Conservation (phyloP, 352 stramenopile genomes). For the Pythium aquatile region DNA sequence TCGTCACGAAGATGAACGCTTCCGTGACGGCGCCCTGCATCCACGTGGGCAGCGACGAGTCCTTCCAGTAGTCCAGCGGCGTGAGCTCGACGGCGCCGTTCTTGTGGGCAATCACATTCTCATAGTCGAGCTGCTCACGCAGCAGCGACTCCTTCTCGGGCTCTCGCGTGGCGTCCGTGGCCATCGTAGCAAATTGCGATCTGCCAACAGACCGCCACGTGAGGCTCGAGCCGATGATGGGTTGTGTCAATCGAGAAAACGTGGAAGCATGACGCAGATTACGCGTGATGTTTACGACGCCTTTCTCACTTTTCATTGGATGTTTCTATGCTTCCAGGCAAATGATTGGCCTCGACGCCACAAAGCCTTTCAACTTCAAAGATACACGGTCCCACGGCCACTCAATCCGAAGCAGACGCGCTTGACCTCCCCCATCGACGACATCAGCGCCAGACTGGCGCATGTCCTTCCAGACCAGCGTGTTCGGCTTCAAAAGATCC, state of each 20-base stretch:
- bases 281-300: not conserved
- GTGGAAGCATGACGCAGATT: not conserved
- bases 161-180: slow-evolving; percentile 18
- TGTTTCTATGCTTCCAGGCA: not conserved
- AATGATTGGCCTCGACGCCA: not conserved
- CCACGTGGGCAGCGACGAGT: slow-evolving; percentile 44
- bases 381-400: not conserved
- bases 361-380: not conserved
- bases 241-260: not conserved
- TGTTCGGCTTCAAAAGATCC: no score
- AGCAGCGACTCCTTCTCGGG: slow-evolving; percentile 7
- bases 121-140: slow-evolving; percentile 3
- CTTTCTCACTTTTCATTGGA: not conserved
- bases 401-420: no score
- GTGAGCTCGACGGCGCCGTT: slow-evolving; percentile 39
- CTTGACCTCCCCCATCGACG: no score
- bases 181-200: not conserved
- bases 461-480: no score
- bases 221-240: not conserved
- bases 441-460: no score
- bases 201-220: not conserved
- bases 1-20: slow-evolving; percentile 57
- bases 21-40: slow-evolving; percentile 39
- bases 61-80: slow-evolving; percentile 44
- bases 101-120: slow-evolving; percentile 7